A percentile compares a stretch with the other conserved stretches of the same genome.
phyloP scores from a whole-genome alignment of 2,329 filamentous ascomycete species.

The Purpureocillium lavendulum region DNA sequence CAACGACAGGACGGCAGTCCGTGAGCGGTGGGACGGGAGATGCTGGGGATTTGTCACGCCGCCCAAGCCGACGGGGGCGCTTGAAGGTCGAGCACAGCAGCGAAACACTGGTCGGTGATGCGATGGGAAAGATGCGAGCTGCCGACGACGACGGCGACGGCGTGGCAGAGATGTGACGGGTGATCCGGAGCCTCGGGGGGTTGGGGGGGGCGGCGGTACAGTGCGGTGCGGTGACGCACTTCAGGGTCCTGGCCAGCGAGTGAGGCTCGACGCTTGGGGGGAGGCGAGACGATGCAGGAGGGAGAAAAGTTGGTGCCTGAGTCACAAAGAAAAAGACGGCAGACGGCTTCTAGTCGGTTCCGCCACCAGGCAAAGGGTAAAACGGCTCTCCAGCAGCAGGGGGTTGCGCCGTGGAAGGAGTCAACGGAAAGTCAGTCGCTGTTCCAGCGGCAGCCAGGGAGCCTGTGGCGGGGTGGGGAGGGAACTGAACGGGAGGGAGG shows the following conservation, averaged over 20 bases:
- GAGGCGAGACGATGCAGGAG: slow-evolving; percentile 1
- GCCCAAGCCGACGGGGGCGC: not conserved
- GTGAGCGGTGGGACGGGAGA: not conserved
- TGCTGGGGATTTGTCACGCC: not conserved
- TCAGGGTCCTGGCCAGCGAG: slow-evolving; percentile 1
- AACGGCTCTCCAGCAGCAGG: not conserved
- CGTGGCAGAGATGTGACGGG: not conserved
- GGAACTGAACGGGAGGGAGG: not conserved
- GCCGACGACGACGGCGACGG: not conserved
- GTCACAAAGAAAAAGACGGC: slow-evolving; percentile 17
- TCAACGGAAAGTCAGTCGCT: not conserved
- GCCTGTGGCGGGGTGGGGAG: not conserved
- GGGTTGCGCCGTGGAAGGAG: too few species aligned
- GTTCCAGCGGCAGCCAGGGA: too few species aligned
- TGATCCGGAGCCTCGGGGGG: not conserved
- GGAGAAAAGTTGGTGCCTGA: slow-evolving; percentile 24
- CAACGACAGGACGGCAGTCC: not conserved
- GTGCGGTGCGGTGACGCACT: slow-evolving; percentile 1
- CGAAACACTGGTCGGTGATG: too few species aligned
- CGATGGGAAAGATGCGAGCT: not conserved
- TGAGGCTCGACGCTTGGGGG: too few species aligned
- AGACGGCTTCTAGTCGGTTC: slow-evolving; percentile 18
- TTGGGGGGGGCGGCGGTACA: not conserved
- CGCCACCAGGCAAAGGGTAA: slow-evolving; percentile 1
- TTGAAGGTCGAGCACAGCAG: too few species aligned